Percentiles rank a stretch among this genome's conserved stretches.
Evolutionary conservation across 768 basidiomycete genomes (phyloP).

Genomic region (Auriculariales sp.): DNA sequence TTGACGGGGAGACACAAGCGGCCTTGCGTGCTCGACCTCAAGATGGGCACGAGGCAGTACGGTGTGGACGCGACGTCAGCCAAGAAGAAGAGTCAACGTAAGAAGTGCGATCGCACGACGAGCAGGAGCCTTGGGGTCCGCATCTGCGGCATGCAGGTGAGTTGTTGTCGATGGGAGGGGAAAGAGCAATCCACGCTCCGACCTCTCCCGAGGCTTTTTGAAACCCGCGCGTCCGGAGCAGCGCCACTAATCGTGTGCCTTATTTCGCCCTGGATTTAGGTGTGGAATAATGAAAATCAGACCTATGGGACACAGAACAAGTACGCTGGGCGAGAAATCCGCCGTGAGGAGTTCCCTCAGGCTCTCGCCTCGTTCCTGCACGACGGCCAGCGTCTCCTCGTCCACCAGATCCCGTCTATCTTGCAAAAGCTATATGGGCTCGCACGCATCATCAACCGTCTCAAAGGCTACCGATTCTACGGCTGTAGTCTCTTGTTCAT

Average conservation of each 20-base stretch:
- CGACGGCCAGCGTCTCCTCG: constrained; percentile 70
- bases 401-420: constrained; percentile 83
- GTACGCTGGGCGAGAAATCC: constrained; percentile 85
- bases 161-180: too few species aligned
- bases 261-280: constrained; percentile 39
- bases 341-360: constrained; percentile 68
- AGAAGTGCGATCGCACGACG: constrained; percentile 95
- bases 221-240: constrained; percentile 1
- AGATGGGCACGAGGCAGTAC: constrained; percentile 99
- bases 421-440: constrained; percentile 89
- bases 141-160: constrained; percentile 97
- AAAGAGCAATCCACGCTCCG: neutral
- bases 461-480: constrained; percentile 96
- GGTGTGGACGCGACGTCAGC: constrained; percentile 83
- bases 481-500: constrained; percentile 93
- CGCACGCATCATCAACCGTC: constrained; percentile 73
- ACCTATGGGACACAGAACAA: constrained; percentile 91
- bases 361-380: constrained; percentile 73
- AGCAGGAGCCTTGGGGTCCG: constrained; percentile 82
- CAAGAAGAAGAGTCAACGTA: constrained; percentile 97
- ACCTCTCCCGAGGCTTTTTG: constrained; percentile 4
- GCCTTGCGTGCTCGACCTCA: constrained; percentile 93
- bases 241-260: neutral
- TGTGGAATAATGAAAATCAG: constrained; percentile 79
- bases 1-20: constrained; percentile 81